Evolutionary conservation across 495 filamentous ascomycete genomes (phyloP).

Genomic region (Bathelium albidoporum): DNA sequence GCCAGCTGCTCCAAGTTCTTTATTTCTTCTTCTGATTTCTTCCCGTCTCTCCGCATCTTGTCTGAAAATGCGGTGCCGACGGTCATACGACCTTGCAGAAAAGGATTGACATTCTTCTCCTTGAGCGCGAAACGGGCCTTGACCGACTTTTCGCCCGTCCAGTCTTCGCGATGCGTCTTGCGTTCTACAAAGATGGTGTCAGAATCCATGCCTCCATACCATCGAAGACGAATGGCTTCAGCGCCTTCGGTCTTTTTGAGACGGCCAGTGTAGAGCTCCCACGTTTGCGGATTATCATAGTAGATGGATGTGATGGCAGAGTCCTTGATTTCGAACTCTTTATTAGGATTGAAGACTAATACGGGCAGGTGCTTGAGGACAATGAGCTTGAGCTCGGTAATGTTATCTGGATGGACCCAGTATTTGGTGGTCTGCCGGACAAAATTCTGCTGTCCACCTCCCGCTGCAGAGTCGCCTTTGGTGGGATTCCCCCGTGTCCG

Average conservation of each 20-base stretch:
- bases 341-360: conserved; percentile 92
- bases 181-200: conserved; percentile 95
- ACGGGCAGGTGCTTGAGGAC: conserved; percentile 97
- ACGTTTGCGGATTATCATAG: conserved; percentile 87
- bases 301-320: conserved; percentile 97
- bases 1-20: conserved; percentile 82
- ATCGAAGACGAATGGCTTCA: conserved; percentile 89
- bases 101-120: conserved; percentile 94
- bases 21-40: conserved; percentile 83
- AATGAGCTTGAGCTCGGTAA: conserved; percentile 94
- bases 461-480: conserved; percentile 82
- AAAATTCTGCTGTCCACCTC: conserved; percentile 89
- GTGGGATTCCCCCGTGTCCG: conserved; percentile 85
- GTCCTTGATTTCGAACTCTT: conserved; percentile 85
- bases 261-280: conserved; percentile 86
- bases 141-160: conserved; percentile 98
- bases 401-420: conserved; percentile 98
- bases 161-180: conserved; percentile 97
- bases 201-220: conserved; percentile 93
- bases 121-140: conserved; percentile 92
- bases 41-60: conserved; percentile 83
- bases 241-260: conserved; percentile 97
- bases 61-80: conserved; percentile 71
- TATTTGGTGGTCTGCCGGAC: conserved; percentile 97
- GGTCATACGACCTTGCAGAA: conserved; percentile 66